Percentiles rank a stretch among this genome's conserved stretches.
Conservation (phyloP, 1,139 yeast species). For the Saccharomyces hybrid region DNA sequence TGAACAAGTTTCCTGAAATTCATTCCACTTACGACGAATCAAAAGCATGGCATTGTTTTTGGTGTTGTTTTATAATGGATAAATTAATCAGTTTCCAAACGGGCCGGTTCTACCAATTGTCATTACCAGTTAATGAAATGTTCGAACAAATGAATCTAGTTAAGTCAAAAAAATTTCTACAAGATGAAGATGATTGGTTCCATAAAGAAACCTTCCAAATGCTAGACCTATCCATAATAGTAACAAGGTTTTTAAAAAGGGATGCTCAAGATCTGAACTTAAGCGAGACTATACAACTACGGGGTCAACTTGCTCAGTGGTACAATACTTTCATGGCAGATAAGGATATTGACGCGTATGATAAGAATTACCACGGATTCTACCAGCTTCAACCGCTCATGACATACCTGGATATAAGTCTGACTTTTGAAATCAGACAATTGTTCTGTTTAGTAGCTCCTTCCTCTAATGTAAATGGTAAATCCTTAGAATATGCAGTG, state of each 20-base stretch:
- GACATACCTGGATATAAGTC: slow-evolving; percentile 25
- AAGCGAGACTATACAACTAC: slow-evolving; percentile 9
- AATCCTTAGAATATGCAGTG: slow-evolving; percentile 34
- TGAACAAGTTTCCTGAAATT: slow-evolving; percentile 29
- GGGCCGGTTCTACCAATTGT: slow-evolving; percentile 43
- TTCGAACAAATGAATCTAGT: neutral
- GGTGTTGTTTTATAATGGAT: slow-evolving; percentile 53
- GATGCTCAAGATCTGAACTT: slow-evolving; percentile 13
- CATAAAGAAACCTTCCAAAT: slow-evolving; percentile 29
- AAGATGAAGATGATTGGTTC: slow-evolving; percentile 15
- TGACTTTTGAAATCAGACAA: slow-evolving; percentile 23
- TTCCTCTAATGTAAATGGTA: neutral
- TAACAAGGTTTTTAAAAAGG: slow-evolving; percentile 14
- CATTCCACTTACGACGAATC: slow-evolving; percentile 38
- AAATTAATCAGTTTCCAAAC: slow-evolving; percentile 47
- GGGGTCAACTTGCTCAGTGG: slow-evolving; percentile 18
- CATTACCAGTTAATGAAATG: slow-evolving; percentile 36
- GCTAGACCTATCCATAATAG: slow-evolving; percentile 25
- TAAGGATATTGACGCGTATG: neutral
- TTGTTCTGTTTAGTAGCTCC: slow-evolving; percentile 15
- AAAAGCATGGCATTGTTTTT: slow-evolving; percentile 49
- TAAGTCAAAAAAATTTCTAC: slow-evolving; percentile 1
- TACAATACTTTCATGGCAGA: slow-evolving; percentile 8
- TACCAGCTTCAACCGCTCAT: slow-evolving; percentile 21
- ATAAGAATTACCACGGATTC: neutral